Evolutionary conservation across 768 basidiomycete species (phyloP).

Genomic region (Inosperma sp.): DNA sequence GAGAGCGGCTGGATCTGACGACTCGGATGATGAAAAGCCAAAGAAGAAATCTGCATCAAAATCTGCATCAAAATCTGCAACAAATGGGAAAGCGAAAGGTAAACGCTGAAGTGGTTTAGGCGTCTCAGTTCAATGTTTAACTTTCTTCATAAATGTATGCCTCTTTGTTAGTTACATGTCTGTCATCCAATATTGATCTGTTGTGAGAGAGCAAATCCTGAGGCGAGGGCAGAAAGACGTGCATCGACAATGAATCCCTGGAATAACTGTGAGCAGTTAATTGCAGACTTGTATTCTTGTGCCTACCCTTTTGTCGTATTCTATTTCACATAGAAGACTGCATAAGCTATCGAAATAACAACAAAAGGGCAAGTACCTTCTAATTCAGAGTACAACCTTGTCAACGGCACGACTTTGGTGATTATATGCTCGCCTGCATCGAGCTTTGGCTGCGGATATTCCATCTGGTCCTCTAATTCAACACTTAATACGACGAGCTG

Average conservation of each 20-base stretch:
- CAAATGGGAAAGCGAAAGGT: conserved; percentile 41
- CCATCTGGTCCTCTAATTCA: conserved; percentile 58
- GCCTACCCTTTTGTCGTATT: conserved; percentile 46
- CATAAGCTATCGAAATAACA: background rate
- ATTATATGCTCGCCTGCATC: conserved; percentile 87
- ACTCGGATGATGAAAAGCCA: conserved; percentile 46
- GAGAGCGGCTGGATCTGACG: conserved; percentile 45
- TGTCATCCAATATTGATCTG: conserved; percentile 16
- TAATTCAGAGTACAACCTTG: conserved; percentile 57
- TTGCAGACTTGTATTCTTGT: background rate
- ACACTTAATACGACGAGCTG: conserved; percentile 75
- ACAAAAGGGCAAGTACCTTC: conserved; percentile 46
- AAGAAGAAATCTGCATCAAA: too few species aligned
- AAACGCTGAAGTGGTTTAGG: conserved; percentile 18
- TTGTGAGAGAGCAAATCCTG: conserved; percentile 59
- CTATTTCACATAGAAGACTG: conserved; percentile 28
- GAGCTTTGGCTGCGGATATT: conserved; percentile 67
- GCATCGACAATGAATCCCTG: conserved; percentile 69
- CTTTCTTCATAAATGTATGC: conserved; percentile 10
- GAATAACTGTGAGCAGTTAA: background rate
- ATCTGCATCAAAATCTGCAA: conserved; percentile 32
- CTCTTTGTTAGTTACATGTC: conserved; percentile 6
- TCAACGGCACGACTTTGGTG: conserved; percentile 62
- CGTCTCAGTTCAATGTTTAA: conserved; percentile 4
- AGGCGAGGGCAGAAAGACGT: conserved; percentile 68